Evolutionary conservation across 805 yeast genomes (phyloP).

Genomic region (Saccharomycopsis synnaedendra): DNA sequence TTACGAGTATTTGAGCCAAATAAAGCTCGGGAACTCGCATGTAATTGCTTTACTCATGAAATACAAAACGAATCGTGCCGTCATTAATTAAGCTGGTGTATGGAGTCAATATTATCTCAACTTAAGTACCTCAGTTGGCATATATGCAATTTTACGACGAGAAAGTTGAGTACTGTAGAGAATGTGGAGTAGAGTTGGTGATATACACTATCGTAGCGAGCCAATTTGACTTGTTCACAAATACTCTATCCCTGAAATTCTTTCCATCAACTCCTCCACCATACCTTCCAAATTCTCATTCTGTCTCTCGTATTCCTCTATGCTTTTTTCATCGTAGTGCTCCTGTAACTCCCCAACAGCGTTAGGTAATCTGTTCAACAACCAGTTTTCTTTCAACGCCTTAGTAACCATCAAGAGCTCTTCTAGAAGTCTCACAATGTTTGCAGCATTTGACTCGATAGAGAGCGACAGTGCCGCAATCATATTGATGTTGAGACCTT

Average conservation of each 20-base stretch:
- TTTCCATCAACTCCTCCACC: conserved; percentile 11
- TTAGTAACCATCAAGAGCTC: conserved; percentile 14
- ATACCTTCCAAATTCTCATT: conserved; percentile 9
- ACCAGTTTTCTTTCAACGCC: conserved; percentile 14
- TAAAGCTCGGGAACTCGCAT: too few species aligned
- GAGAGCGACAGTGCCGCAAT: conserved; percentile 14
- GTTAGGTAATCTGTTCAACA: conserved; percentile 14
- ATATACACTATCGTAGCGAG: too few species aligned
- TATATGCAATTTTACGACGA: too few species aligned
- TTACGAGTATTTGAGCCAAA: too few species aligned
- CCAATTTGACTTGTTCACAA: not conserved
- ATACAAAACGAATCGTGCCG: too few species aligned
- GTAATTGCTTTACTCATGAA: too few species aligned
- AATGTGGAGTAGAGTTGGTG: too few species aligned
- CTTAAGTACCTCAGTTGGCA: too few species aligned
- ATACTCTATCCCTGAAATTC: conserved; percentile 8
- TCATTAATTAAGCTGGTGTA: too few species aligned
- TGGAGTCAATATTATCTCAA: too few species aligned
- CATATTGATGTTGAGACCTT: conserved; percentile 7
- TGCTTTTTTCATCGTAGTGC: conserved; percentile 12
- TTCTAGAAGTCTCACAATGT: conserved; percentile 10
- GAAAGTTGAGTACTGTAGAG: too few species aligned
- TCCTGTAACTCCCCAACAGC: conserved; percentile 9
- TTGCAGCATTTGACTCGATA: conserved; percentile 11
- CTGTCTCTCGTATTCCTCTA: conserved; percentile 11